These are phyloP conservation scores for Capsicum baccatum DNA, from an alignment of 257 asterid species.

Conservation along the genomic window DNA sequence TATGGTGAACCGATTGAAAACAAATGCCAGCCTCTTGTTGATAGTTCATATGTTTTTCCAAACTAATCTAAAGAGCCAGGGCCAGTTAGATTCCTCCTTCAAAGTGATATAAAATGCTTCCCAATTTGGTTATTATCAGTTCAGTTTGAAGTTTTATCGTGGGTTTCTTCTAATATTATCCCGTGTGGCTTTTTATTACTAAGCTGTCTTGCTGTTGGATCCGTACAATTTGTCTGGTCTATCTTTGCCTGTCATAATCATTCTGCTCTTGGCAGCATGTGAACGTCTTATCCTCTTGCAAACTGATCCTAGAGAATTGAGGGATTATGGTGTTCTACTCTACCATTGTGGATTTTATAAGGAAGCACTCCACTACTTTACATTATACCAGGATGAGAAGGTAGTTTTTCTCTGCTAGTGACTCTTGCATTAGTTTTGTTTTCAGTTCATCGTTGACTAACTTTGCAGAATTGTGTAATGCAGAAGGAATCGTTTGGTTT, in stretches of 20 bases:
- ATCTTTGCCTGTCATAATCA: slow-evolving; percentile 27
- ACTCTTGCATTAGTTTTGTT: not conserved
- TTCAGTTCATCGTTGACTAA: not conserved
- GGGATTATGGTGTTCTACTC: slow-evolving; percentile 76
- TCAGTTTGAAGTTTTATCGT: not conserved
- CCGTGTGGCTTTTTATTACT: not conserved
- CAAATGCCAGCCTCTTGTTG: not conserved
- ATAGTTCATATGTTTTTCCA: not conserved
- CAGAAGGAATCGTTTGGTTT: slow-evolving; percentile 46
- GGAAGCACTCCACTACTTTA: slow-evolving; percentile 65
- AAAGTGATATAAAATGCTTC: not conserved
- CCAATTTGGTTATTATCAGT: not conserved
- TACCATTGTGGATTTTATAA: slow-evolving; percentile 84
- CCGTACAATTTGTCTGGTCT: slow-evolving; percentile 8
- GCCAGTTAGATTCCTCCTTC: not conserved
- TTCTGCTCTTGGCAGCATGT: slow-evolving; percentile 58
- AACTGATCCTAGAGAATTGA: slow-evolving; percentile 63
- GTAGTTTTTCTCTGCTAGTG: slow-evolving; percentile 36
- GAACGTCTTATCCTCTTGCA: slow-evolving; percentile 79
- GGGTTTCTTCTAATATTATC: not conserved
- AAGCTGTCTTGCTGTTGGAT: not conserved
- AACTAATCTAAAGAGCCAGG: not conserved
- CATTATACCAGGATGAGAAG: slow-evolving; percentile 58
- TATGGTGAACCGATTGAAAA: not conserved
- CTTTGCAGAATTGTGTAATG: slow-evolving; percentile 31